These are phyloP conservation scores for Moesziomyces sp. DNA, from an alignment of 1,284 basidiomycete species.

Conservation along the genomic window DNA sequence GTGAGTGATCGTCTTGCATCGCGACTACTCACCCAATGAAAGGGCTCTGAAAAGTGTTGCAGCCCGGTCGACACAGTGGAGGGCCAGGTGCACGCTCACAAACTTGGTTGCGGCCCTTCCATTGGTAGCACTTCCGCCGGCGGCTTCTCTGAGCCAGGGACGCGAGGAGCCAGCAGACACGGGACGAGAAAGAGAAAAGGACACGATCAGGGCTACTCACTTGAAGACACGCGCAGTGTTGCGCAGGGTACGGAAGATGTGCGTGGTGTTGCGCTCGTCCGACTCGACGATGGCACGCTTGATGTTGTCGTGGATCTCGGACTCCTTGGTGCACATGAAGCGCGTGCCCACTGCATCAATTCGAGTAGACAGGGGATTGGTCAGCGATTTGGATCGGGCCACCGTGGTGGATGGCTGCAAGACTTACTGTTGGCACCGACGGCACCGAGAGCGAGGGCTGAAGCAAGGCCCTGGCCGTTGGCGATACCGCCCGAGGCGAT, in stretches of 20 bases:
- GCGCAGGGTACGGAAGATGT: conserved; percentile 83
- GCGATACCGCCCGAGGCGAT: conserved; percentile 82
- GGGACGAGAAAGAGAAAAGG: background rate
- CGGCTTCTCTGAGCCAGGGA: background rate
- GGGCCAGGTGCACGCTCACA: conserved; percentile 3
- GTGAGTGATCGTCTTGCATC: background rate
- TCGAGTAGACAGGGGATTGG: no score
- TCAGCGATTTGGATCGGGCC: background rate
- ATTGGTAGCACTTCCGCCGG: conserved; percentile 8
- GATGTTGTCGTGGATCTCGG: conserved; percentile 88
- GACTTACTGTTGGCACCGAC: conserved; percentile 86
- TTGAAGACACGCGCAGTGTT: conserved; percentile 91
- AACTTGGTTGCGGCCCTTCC: conserved; percentile 19
- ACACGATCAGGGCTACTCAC: conserved; percentile 46
- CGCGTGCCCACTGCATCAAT: conserved; percentile 74
- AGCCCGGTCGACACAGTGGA: conserved; percentile 1
- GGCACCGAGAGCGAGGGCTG: conserved; percentile 84
- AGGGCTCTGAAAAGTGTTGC: conserved; percentile 13
- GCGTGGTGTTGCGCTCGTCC: conserved; percentile 80
- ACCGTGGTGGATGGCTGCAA: background rate
- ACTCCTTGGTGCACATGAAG: conserved; percentile 78
- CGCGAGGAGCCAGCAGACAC: background rate
- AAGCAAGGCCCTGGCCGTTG: conserved; percentile 78
- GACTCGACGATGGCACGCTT: conserved; percentile 87
- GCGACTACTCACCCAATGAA: conserved; percentile 32